A percentile compares a stretch with the other conserved stretches of the same genome.
phyloP scores from a whole-genome alignment of 2,329 filamentous ascomycete genomes.

The Myriangium duriaei region DNA sequence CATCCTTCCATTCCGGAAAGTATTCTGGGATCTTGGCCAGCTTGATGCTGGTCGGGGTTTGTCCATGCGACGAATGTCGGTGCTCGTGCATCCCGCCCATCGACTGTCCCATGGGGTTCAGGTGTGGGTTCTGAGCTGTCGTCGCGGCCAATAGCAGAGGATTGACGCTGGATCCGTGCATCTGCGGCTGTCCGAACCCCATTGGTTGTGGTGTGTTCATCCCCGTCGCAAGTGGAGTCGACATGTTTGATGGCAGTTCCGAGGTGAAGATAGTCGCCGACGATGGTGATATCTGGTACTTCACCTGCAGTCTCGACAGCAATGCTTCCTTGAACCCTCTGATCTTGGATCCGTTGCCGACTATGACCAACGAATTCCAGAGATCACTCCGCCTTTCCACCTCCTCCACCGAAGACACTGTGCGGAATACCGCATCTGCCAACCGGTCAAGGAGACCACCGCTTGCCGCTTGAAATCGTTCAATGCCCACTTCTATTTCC shows the following conservation, averaged over 20 bases:
- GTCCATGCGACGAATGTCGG: conserved; percentile 50
- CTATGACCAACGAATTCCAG: conserved; percentile 86
- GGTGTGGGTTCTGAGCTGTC: conserved; percentile 48
- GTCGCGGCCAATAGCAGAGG: conserved; percentile 87
- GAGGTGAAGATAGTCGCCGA: conserved; percentile 95
- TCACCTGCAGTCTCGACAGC: conserved; percentile 61
- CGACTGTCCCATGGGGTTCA: conserved; percentile 26
- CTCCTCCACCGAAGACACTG: conserved; percentile 72
- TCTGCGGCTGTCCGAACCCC: conserved; percentile 20
- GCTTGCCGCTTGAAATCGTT: conserved; percentile 54
- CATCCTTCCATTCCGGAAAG: conserved; percentile 77
- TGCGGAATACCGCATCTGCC: conserved; percentile 69
- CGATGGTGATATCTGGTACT: conserved; percentile 82
- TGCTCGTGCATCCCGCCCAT: conserved; percentile 30
- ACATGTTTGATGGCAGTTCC: conserved; percentile 86
- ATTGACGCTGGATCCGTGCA: conserved; percentile 51
- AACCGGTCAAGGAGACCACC: conserved; percentile 70
- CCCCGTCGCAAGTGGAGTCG: conserved; percentile 80
- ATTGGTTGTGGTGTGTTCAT: conserved; percentile 71
- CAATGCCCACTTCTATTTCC: conserved; percentile 66
- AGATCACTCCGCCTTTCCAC: conserved; percentile 71
- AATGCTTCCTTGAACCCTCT: conserved; percentile 81
- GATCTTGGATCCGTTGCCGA: conserved; percentile 69
- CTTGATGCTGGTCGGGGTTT: conserved; percentile 78
- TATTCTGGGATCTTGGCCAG: conserved; percentile 67